These are phyloP conservation scores for Stagonosporopsis cucurbitacearum DNA, from an alignment of 2,329 filamentous ascomycete species.

Conservation along the genomic window DNA sequence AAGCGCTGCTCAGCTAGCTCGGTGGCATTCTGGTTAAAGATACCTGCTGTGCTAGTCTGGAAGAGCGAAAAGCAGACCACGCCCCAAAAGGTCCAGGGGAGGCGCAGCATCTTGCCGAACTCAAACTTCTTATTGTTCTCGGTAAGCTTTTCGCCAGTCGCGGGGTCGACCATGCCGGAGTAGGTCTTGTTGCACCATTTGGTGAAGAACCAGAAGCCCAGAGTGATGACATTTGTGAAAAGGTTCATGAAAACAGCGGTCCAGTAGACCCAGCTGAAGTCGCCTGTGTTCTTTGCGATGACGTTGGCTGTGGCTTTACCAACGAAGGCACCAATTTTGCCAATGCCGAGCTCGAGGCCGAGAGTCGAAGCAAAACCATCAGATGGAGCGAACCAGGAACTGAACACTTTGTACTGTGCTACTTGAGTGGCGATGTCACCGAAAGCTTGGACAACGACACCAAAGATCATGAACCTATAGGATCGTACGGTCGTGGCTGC, in stretches of 20 bases:
- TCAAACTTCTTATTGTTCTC: constrained; percentile 67
- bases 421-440: constrained; percentile 70
- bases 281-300: constrained; percentile 63
- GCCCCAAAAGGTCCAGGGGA: constrained; percentile 68
- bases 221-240: constrained; percentile 64
- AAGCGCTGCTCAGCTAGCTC: constrained; percentile 68
- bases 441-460: constrained; percentile 61
- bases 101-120: constrained; percentile 59
- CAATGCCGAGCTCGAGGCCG: constrained; percentile 65
- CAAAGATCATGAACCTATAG: constrained; percentile 67
- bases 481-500: constrained; percentile 63
- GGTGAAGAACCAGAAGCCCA: constrained; percentile 64
- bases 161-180: constrained; percentile 57
- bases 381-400: constrained; percentile 68
- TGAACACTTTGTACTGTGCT: constrained; percentile 70
- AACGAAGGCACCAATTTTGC: constrained; percentile 67
- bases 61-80: constrained; percentile 64
- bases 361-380: constrained; percentile 68
- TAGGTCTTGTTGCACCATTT: constrained; percentile 59
- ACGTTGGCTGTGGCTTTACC: constrained; percentile 67
- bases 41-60: constrained; percentile 62
- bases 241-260: constrained; percentile 68
- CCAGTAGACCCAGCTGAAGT: constrained; percentile 70
- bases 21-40: constrained; percentile 65
- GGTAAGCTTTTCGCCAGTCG: constrained; percentile 65